Percentiles rank a stretch among this genome's conserved stretches.
Evolutionary conservation across 495 filamentous ascomycete species (phyloP).

Genomic region (Podospora fimiseda): DNA sequence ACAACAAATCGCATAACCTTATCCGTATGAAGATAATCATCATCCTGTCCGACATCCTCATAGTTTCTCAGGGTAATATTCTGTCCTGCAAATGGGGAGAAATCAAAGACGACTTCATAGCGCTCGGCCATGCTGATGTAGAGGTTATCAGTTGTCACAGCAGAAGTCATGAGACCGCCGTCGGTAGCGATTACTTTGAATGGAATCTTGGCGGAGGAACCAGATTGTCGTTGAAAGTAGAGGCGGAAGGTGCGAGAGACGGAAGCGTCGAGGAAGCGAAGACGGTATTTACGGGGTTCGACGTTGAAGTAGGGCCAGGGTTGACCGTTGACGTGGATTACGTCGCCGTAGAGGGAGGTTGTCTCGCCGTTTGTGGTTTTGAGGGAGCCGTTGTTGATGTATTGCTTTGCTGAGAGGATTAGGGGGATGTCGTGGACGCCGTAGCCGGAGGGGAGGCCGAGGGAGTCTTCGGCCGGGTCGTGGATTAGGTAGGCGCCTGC

Average conservation of each 20-base stretch:
- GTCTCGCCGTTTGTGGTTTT: conserved; percentile 32
- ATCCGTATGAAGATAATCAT: conserved; percentile 43
- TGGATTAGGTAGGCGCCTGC: conserved; percentile 43
- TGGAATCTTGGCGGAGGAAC: conserved; percentile 23
- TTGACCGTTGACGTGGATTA: conserved; percentile 51
- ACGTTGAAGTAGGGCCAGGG: conserved; percentile 51
- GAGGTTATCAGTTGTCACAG: conserved; percentile 30
- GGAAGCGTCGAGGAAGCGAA: conserved; percentile 46
- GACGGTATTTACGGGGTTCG: conserved; percentile 53
- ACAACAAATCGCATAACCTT: conserved; percentile 51
- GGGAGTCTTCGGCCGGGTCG: conserved; percentile 36
- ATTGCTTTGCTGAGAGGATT: conserved; percentile 44
- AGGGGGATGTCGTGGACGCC: conserved; percentile 49
- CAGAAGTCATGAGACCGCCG: conserved; percentile 37
- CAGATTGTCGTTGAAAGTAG: conserved; percentile 28
- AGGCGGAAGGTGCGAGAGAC: conserved; percentile 46
- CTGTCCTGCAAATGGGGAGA: conserved; percentile 39
- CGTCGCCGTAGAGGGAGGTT: conserved; percentile 46
- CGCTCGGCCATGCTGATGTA: conserved; percentile 50
- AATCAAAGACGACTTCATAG: conserved; percentile 52
- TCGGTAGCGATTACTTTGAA: conserved; percentile 49
- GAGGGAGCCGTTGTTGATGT: conserved; percentile 41
- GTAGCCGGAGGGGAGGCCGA: conserved; percentile 41
- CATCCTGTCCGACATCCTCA: conserved; percentile 35
- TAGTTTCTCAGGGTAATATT: conserved; percentile 44